phyloP scores from a whole-genome alignment of 2,329 filamentous ascomycete genomes.

The Exophiala spinifera region DNA sequence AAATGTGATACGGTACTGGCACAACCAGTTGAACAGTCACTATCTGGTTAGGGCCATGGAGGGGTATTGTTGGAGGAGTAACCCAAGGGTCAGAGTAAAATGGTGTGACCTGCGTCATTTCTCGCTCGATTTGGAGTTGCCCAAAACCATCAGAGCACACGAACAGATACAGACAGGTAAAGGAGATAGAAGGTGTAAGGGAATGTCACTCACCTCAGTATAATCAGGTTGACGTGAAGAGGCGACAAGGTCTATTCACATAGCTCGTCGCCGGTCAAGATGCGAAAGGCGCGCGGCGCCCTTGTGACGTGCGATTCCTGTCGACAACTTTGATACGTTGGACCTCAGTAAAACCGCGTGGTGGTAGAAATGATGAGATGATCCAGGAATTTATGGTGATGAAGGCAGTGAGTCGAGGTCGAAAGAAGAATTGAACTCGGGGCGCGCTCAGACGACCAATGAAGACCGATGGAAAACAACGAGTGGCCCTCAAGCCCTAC shows the following conservation, averaged over 20 bases:
- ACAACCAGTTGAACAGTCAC: background rate
- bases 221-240: background rate
- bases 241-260: background rate
- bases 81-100: no score
- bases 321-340: no score
- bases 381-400: background rate
- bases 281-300: background rate
- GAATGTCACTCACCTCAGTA: background rate
- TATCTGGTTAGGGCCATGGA: no score
- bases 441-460: background rate
- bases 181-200: no score
- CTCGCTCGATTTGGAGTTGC: no score
- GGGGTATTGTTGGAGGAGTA: no score
- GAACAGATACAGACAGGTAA: no score
- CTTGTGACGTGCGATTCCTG: background rate
- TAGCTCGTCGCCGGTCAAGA: background rate
- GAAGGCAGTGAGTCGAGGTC: background rate
- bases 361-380: no score
- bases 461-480: background rate
- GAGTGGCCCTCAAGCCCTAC: background rate
- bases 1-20: background rate
- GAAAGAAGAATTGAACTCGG: background rate
- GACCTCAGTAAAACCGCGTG: no score
- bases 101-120: no score
- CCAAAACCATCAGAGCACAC: no score